Evolutionary conservation across 768 basidiomycete genomes (phyloP), one percentile per base, ranked within the genome.

Genomic region (Tulasnella sp.): DNA sequence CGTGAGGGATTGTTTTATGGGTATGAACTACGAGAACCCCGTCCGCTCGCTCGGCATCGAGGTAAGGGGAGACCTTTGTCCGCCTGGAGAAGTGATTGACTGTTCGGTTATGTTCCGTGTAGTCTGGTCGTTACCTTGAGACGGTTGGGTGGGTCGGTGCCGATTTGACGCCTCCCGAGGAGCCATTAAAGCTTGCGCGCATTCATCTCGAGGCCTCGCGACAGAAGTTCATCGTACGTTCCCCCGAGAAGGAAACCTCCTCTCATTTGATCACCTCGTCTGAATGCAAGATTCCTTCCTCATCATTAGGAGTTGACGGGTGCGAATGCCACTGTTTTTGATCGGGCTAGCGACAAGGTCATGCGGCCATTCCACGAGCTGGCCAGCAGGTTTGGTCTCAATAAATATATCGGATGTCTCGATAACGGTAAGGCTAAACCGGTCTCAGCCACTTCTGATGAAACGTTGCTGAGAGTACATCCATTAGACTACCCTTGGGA

Each of bases 121-220:
- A 77, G 76, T 58, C 52, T 18, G 76, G 76, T 31, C 48, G 76
- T 18, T 77, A 77, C 42, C 58, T 77, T 3, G 76, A 77, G 24
- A 77, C 76, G 3, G 58, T 77, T 19, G 76, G 76, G 7, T 77
- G 76, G 76, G 76, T 77, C 27, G 39, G 52, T 16, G 56, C 56
- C n/a, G 44, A 58, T 34, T 39, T 77, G 21, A 52, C 76, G 1
- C 8, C 38, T n/a, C 19, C 46, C 3, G 9, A 2, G 24, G 5
- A 40, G 16, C 38, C 76, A 38, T 36, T 77, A 24, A 19, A 58
- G 31, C 58, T 77, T 38, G 27, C 36, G 18, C 76, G 76, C 34
- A 27, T 46, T 12, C 58, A 62, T 19, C 19, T 77, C 31, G 76
- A 77, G 3, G 24, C 76, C n/a, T 68, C n/a, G 21, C 27, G 38